Evolutionary conservation across 225 moss, liverwort and hornwort genomes (phyloP).

Genomic region (Marchantia paleacea): DNA sequence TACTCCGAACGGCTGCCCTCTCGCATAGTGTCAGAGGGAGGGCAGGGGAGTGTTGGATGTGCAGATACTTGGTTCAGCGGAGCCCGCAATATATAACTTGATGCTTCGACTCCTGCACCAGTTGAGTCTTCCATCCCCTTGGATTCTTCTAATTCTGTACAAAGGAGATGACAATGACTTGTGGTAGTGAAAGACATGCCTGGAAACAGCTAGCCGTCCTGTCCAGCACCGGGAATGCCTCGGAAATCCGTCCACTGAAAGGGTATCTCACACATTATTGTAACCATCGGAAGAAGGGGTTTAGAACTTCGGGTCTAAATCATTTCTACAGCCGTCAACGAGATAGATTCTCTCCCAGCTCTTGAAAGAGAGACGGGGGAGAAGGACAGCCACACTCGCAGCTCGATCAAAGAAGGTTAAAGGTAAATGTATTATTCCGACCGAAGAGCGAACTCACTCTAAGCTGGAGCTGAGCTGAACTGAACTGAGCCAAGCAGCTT

Average conservation of each 20-base stretch:
- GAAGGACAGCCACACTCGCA: neutral
- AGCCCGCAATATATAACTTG: conserved; percentile 1
- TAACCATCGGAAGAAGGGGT: neutral
- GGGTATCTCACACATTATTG: neutral
- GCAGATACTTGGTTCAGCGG: neutral
- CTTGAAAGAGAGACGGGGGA: neutral
- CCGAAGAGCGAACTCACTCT: no score
- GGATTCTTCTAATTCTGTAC: conserved; percentile 10
- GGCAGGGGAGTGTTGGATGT: neutral
- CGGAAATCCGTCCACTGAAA: neutral
- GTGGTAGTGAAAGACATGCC: neutral
- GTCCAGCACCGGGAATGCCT: neutral
- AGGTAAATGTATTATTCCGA: neutral
- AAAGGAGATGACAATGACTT: conserved; percentile 2
- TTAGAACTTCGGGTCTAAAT: neutral
- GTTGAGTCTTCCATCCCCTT: neutral
- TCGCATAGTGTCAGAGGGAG: neutral
- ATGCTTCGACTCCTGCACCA: neutral
- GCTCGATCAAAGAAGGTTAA: neutral
- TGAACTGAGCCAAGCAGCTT: neutral
- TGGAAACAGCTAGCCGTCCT: conserved; percentile 16
- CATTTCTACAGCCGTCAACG: neutral
- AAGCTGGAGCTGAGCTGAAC: no score
- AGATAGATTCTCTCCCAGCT: neutral
- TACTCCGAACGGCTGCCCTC: neutral